Evolutionary conservation across 2,329 filamentous ascomycete species (phyloP).

Genomic region (Penicillium sp.): DNA sequence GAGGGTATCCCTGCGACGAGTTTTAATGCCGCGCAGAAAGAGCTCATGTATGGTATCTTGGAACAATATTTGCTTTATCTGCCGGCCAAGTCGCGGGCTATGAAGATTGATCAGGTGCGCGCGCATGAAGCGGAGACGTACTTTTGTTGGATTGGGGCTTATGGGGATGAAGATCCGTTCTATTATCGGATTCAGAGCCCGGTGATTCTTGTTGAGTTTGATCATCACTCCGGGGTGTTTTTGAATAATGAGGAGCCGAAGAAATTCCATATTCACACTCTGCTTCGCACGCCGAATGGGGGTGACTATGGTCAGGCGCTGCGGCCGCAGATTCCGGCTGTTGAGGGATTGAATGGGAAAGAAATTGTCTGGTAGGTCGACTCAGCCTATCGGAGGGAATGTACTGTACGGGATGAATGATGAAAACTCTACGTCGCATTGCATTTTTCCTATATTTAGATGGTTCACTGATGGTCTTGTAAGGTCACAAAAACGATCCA

Average conservation of each 20-base stretch:
- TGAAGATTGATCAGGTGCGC: conserved; percentile 55
- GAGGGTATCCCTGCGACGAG: conserved; percentile 61
- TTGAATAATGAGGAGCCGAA: conserved; percentile 68
- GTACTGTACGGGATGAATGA: conserved; percentile 15
- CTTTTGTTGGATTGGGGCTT: conserved; percentile 74
- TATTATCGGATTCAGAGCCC: conserved; percentile 77
- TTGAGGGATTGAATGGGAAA: conserved; percentile 37
- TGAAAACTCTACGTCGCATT: neutral
- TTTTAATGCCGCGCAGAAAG: conserved; percentile 46
- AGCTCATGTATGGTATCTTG: conserved; percentile 57
- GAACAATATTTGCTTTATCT: conserved; percentile 67
- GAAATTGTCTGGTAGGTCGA: conserved; percentile 32
- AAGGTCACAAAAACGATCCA: conserved; percentile 8
- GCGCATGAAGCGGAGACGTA: conserved; percentile 66
- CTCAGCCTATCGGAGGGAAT: conserved; percentile 1
- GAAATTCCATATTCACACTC: conserved; percentile 76
- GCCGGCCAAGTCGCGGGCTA: conserved; percentile 53
- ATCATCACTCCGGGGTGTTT: conserved; percentile 77
- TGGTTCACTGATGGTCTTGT: neutral
- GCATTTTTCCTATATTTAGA: neutral
- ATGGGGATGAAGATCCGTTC: conserved; percentile 64
- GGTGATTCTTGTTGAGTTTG: conserved; percentile 72
- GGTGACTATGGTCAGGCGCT: conserved; percentile 70
- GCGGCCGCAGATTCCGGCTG: conserved; percentile 33
- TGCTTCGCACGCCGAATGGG: conserved; percentile 68